Base-by-base conservation (phyloP, 768 basidiomycete species). In the Suillus fuscotomentosus region DNA sequence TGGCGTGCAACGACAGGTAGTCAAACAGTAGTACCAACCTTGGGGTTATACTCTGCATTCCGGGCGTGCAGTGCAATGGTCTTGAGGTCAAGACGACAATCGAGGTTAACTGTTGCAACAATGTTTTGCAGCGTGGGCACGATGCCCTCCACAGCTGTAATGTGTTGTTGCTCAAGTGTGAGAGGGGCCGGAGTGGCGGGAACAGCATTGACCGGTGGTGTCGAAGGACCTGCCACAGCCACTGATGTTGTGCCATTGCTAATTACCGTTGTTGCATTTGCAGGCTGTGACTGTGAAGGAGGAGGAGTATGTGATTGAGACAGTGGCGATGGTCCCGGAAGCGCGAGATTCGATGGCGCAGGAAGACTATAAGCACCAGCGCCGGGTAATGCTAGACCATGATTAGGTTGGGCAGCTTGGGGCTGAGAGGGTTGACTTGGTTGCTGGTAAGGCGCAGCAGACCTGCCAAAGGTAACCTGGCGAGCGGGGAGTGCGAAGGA, bases 91-190 rank as follows among this genome's bases (percentile, higher is more conserved):
- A 99, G 84, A 47, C 96, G 87, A 68, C 96, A 98, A 77, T 97
- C 97, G 34, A 99, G 86, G 73, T 98, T 99, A 77, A 99, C 97
- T 7, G 97, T 99, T 6, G 97, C 97, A 69, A 99, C 97, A 66
- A 99, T 99, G 80, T 99, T 99, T 86, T 99, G 97, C 60, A 99
- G 84, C 2, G 95, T 98, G n/a, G 97, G 97, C 9, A 99, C 97
- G 70, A 99, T 96, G 64, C 97, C 97, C 76, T 97, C 94, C 20
- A 97, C 95, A 50, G 95, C 94, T 17, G 95, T 97, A 70, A 98
- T 97, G 75, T 97, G 92, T 71, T 95, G 93, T 67, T 95, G 93
- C 76, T 95, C 93, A 65, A 93, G 89, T 2, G 92, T 92, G 68
- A 94, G 82, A 3, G 92, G 88, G 1, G 67, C 86, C 2, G 91